Evolutionary conservation across 2,329 filamentous ascomycete genomes (phyloP), one percentile per base, ranked within the genome.

Genomic region (Aspergillus japonicus): DNA sequence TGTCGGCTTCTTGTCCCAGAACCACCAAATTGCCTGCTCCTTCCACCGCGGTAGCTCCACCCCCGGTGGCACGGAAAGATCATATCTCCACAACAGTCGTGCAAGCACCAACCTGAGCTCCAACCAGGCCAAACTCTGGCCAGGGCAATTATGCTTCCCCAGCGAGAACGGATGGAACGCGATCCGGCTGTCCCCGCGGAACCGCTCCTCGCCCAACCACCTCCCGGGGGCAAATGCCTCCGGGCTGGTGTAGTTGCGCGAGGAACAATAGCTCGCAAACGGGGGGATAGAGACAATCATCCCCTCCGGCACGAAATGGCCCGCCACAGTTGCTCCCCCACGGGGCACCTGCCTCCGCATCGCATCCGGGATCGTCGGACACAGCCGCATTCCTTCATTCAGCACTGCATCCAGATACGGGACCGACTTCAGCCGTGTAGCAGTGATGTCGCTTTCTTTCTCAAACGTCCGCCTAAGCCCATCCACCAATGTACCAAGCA

Each of bases 61-160:
- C 24, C 24, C 24, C 6, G 24, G 24, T 26, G 24, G 24, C 24
- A 26, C 59, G 6, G 47, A 24, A 1, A 29, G 21, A 50, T 64
- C 64, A 57, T 61, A 66, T 11, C 61, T 50, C 50, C 56, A 64
- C 4, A 62, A 26, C 35, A 66, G n/a, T 6, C 57, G 51, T 3
- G 60, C 64, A 11, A 66, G 29, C 19, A 63, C 55, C 1, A 64
- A 5, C 2, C 54, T 49, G 31, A 66, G 53, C 33, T 64, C 60
- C 33, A 44, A 6, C 12, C 21, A 50, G 11, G 62, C 57, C 8
- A 59, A 33, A n/a, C 61, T 61, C 54, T 60, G 59, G 0, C 60
- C 62, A 1, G 59, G 42, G 44, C 64, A 66, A 47, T 61, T 55
- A 1, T 56, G 58, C 8, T 58, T 26, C 1, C 64, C 64, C 3